Evolutionary conservation across 169 alveolate species (phyloP).

Genomic region (Eimeria tenella): DNA sequence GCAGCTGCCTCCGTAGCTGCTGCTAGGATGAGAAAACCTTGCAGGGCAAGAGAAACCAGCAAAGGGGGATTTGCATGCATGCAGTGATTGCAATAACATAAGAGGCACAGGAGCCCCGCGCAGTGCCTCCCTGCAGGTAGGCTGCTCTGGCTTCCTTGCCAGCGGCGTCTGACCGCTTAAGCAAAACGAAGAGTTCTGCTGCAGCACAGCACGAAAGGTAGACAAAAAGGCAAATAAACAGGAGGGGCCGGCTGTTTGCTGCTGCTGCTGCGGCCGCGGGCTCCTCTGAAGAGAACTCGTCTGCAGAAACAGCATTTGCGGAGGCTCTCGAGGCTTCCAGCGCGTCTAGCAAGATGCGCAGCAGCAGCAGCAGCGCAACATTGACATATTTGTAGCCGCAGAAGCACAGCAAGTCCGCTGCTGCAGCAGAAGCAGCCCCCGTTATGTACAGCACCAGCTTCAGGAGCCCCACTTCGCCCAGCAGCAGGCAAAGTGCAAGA

Average conservation of each 20-base stretch:
- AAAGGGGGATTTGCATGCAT: not conserved
- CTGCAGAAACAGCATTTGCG: not conserved
- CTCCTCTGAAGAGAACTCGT: not conserved
- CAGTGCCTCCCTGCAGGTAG: not conserved
- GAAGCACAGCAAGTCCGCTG: slow-evolving; percentile 57
- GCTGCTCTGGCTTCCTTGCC: not conserved
- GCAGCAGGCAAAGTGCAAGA: slow-evolving; percentile 15
- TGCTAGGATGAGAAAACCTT: slow-evolving; percentile 6
- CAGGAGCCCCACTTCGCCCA: slow-evolving; percentile 19
- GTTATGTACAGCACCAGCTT: slow-evolving; percentile 26
- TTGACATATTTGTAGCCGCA: slow-evolving; percentile 72
- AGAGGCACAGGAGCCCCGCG: not conserved
- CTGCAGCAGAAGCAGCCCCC: slow-evolving; percentile 42
- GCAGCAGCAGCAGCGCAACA: slow-evolving; percentile 24
- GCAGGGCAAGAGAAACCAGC: slow-evolving; percentile 45
- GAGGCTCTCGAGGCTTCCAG: not conserved
- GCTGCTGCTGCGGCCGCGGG: not conserved
- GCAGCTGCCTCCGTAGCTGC: not conserved
- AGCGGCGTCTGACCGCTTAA: not conserved
- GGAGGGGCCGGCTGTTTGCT: not conserved
- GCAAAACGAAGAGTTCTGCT: not conserved
- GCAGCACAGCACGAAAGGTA: slow-evolving; percentile 26
- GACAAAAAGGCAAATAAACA: not conserved
- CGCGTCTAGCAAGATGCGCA: slow-evolving; percentile 29
- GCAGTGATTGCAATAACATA: slow-evolving; percentile 1